Base-by-base conservation (phyloP, 495 filamentous ascomycete species). In the Trichoderma erinaceum region DNA sequence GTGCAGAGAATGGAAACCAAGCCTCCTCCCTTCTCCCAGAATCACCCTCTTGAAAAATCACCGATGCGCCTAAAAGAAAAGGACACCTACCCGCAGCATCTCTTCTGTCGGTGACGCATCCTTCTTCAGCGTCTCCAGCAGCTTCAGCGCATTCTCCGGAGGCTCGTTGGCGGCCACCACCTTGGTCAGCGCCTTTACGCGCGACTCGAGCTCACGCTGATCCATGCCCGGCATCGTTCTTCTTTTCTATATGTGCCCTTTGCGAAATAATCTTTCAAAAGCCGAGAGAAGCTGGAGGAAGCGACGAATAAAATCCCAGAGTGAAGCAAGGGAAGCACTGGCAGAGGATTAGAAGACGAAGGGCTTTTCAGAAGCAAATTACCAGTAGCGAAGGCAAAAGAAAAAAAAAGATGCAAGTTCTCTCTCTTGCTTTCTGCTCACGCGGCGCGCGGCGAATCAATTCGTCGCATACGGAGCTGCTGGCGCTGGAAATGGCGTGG, bases 71-170 rank as follows among this genome's bases (percentile, higher is more conserved):
- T 29, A 32, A 25, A 25, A 56, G n/a, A 56, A 25, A 11, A 61
- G 11, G 4, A 46, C 35, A 83, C 86, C 71, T 81, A 89, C 87
- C 44, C 90, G 83, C 68, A 92, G 82, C 64, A 97, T 84, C 65
- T 96, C 92, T 78, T 99, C 96, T 16, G 91, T 92, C n/a, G 93
- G 88, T 35, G 83, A 83, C 18, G 94, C 86, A 10, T 89, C 90
- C 69, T 85, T 86, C 78, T 91, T 90, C 48, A 99, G 82, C 10
- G 88, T 85, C 71, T 89, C 88, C 44, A 99, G 80, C 41, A 98
- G 82, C 27, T 79, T 76, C 38, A 93, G 76, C 65, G 97, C 82
- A 68, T 78, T 84, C 10, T 85, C 72, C 10, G 90, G 70, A 0
- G 91, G 83, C 70, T 94, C 89, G 68, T 86, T 86, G 63, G 84